These are phyloP conservation scores for Morella rubra DNA, from an alignment of 306 rosid species.

Conservation along the genomic window DNA sequence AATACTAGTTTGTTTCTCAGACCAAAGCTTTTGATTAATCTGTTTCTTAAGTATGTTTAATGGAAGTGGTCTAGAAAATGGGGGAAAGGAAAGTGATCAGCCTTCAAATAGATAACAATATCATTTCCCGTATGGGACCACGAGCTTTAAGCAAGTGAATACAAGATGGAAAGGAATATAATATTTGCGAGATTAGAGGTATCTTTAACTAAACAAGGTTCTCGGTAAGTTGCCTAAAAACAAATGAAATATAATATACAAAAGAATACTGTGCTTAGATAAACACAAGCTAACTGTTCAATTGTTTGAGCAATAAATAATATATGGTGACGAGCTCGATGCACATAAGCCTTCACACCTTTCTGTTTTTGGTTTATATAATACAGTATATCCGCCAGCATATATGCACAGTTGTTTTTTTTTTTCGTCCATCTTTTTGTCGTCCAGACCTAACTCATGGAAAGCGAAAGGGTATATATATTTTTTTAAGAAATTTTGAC, in stretches of 20 bases:
- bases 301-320: slow-evolving; percentile 32
- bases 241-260: slow-evolving; percentile 19
- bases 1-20: neutral
- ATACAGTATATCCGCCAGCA: slow-evolving; percentile 31
- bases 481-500: neutral
- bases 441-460: slow-evolving; percentile 16
- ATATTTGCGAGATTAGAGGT: slow-evolving; percentile 30
- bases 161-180: slow-evolving; percentile 20
- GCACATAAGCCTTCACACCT: slow-evolving; percentile 44
- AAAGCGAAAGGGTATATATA: slow-evolving; percentile 30
- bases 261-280: slow-evolving; percentile 36
- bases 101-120: slow-evolving; percentile 25
- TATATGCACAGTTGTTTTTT: slow-evolving; percentile 22
- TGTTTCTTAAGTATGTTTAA: slow-evolving; percentile 3
- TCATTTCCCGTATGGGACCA: slow-evolving; percentile 27
- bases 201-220: slow-evolving; percentile 32
- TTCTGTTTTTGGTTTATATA: slow-evolving; percentile 26
- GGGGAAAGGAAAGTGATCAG: slow-evolving; percentile 20
- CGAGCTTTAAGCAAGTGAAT: slow-evolving; percentile 46
- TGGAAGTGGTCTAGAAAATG: slow-evolving; percentile 23
- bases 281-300: slow-evolving; percentile 36
- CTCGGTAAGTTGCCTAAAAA: slow-evolving; percentile 29
- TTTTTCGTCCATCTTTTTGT: slow-evolving; percentile 1
- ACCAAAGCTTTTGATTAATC: neutral
- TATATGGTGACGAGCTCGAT: slow-evolving; percentile 49